Evolutionary conservation across 2,329 filamentous ascomycete genomes (phyloP).

Genomic region (Exophiala viscosa): DNA sequence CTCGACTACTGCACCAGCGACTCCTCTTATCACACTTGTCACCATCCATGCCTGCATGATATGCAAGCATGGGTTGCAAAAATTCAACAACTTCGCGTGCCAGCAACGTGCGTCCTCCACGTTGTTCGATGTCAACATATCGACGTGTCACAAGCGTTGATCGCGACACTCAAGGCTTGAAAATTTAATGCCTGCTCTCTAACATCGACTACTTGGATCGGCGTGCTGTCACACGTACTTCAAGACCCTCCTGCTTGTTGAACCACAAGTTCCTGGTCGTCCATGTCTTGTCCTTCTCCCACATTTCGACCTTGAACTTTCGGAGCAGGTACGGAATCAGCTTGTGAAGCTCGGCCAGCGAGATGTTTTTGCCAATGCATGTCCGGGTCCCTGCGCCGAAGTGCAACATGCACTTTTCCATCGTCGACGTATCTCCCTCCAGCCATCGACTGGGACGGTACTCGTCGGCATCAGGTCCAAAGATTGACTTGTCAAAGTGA

Average conservation of each 20-base stretch:
- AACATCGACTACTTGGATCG: background rate
- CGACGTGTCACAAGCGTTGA: background rate
- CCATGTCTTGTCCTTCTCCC: conserved; percentile 11
- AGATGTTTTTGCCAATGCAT: conserved; percentile 25
- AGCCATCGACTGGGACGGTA: conserved; percentile 30
- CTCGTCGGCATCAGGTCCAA: conserved; percentile 26
- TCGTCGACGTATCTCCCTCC: conserved; percentile 11
- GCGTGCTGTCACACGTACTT: conserved; percentile 8
- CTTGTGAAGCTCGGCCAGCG: conserved; percentile 18
- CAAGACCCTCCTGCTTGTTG: conserved; percentile 15
- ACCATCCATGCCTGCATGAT: no score
- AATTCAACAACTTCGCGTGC: no score
- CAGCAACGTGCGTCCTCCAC: no score
- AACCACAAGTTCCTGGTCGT: conserved; percentile 18
- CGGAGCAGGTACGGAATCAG: conserved; percentile 17
- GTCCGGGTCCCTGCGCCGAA: conserved; percentile 22
- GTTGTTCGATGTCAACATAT: background rate
- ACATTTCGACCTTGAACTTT: conserved; percentile 12
- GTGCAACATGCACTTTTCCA: conserved; percentile 24
- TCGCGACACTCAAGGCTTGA: background rate
- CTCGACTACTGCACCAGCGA: no score
- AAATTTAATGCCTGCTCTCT: background rate
- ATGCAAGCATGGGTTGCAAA: no score
- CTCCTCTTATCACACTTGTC: no score
- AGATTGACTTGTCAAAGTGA: conserved; percentile 23